Evolutionary conservation across 306 rosid genomes (phyloP).

Genomic region (Begonia fuchsioides): DNA sequence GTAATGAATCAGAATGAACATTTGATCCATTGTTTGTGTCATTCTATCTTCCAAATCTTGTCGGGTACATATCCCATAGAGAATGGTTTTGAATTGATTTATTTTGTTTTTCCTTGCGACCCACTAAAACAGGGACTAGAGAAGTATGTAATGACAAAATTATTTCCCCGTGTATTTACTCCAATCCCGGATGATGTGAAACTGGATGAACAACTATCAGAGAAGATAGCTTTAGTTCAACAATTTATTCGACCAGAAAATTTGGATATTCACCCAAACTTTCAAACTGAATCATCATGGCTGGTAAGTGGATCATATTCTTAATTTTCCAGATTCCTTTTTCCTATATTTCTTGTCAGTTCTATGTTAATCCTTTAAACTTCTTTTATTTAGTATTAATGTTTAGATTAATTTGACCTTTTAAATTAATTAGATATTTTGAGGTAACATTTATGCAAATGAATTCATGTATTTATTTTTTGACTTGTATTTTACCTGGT

Average conservation of each 20-base stretch:
- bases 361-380: background rate
- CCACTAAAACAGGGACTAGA: constrained; percentile 72
- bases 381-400: background rate
- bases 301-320: constrained; percentile 49
- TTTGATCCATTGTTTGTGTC: too few species aligned
- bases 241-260: constrained; percentile 89
- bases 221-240: constrained; percentile 78
- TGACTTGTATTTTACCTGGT: too few species aligned
- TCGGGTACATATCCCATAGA: background rate
- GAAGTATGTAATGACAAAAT: constrained; percentile 99
- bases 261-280: constrained; percentile 70
- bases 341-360: background rate
- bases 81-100: background rate
- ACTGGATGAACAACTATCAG: constrained; percentile 60
- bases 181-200: constrained; percentile 73
- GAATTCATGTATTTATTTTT: too few species aligned
- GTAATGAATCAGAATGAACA: too few species aligned
- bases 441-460: too few species aligned
- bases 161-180: constrained; percentile 89
- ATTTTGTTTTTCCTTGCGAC: background rate
- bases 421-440: too few species aligned
- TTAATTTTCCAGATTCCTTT: background rate
- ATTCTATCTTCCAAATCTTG: too few species aligned
- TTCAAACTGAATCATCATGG: constrained; percentile 93
- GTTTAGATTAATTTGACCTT: too few species aligned